Conservation (phyloP, 331 rosid genomes). For the Quercus tomentella region DNA sequence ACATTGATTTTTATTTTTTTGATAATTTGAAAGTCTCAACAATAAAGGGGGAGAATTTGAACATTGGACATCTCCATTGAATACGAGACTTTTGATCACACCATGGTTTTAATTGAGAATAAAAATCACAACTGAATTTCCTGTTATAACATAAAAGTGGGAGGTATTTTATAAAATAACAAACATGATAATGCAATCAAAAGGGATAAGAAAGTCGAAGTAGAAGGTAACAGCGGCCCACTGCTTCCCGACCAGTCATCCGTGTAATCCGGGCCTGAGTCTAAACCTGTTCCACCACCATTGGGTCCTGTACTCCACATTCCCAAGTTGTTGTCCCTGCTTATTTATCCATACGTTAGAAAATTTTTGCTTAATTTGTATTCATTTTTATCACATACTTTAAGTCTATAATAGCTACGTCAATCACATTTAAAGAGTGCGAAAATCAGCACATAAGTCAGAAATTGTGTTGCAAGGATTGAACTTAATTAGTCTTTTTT, state of each 20-base stretch:
- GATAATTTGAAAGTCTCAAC: too few species aligned
- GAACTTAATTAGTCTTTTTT: too few species aligned
- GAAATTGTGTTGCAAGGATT: too few species aligned
- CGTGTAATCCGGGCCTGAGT: conserved; percentile 47
- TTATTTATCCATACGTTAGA: neutral
- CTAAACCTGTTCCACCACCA: conserved; percentile 18
- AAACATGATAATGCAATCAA: conserved; percentile 22
- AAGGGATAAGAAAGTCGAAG: conserved; percentile 13
- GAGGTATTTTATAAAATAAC: conserved; percentile 15
- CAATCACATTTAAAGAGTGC: too few species aligned
- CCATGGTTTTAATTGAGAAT: neutral
- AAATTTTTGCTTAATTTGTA: too few species aligned
- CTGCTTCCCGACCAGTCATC: conserved; percentile 62
- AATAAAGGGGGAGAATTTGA: too few species aligned
- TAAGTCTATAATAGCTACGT: too few species aligned
- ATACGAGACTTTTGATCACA: too few species aligned
- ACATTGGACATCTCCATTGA: too few species aligned
- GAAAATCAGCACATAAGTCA: too few species aligned
- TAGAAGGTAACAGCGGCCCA: conserved; percentile 8
- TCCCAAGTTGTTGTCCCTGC: conserved; percentile 82
- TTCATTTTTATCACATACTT: too few species aligned
- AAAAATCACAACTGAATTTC: conserved; percentile 3
- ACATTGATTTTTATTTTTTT: too few species aligned
- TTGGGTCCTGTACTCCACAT: conserved; percentile 79
- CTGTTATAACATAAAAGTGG: conserved; percentile 27